Evolutionary conservation across 768 basidiomycete species (phyloP).

Genomic region (Naganishia kalamii): DNA sequence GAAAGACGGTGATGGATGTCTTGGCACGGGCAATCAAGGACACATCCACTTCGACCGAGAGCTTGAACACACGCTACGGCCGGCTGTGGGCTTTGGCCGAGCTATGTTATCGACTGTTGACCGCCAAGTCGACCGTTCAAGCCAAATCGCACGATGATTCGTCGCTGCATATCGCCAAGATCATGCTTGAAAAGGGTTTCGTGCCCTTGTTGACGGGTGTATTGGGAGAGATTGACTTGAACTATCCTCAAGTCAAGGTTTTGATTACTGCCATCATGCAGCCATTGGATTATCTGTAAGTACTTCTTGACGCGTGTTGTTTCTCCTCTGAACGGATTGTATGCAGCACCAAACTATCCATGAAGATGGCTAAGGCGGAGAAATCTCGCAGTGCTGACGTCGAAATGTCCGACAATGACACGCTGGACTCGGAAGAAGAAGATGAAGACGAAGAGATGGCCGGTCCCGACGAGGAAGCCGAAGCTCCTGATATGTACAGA

Average conservation of each 20-base stretch:
- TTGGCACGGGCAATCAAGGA: slow-evolving; percentile 84
- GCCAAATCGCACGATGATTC: slow-evolving; percentile 60
- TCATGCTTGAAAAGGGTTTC: slow-evolving; percentile 97
- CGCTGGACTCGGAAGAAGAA: slow-evolving; percentile 49
- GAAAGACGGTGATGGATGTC: slow-evolving; percentile 84
- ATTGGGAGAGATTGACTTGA: slow-evolving; percentile 86
- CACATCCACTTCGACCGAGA: slow-evolving; percentile 53
- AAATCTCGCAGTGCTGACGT: slow-evolving; percentile 24
- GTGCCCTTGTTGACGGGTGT: slow-evolving; percentile 81
- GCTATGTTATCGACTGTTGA: slow-evolving; percentile 78
- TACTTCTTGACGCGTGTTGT: slow-evolving; percentile 1
- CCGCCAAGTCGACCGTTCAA: slow-evolving; percentile 55
- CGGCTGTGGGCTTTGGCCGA: slow-evolving; percentile 79
- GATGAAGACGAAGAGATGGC: slow-evolving; percentile 47
- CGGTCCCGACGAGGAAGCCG: slow-evolving; percentile 57
- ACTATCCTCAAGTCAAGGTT: slow-evolving; percentile 82
- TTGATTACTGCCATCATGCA: slow-evolving; percentile 80
- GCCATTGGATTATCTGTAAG: slow-evolving; percentile 83
- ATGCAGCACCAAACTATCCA: slow-evolving; percentile 83
- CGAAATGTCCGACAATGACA: slow-evolving; percentile 56
- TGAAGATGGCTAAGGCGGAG: slow-evolving; percentile 81
- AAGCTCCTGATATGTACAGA: slow-evolving; percentile 82
- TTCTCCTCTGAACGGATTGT: slow-evolving; percentile 2
- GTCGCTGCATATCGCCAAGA: slow-evolving; percentile 87
- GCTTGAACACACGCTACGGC: slow-evolving; percentile 69